A percentile compares a stretch with the other conserved stretches of the same genome.
Evolutionary conservation across 805 yeast species (phyloP).

Genomic region (Pichia eremophila): DNA sequence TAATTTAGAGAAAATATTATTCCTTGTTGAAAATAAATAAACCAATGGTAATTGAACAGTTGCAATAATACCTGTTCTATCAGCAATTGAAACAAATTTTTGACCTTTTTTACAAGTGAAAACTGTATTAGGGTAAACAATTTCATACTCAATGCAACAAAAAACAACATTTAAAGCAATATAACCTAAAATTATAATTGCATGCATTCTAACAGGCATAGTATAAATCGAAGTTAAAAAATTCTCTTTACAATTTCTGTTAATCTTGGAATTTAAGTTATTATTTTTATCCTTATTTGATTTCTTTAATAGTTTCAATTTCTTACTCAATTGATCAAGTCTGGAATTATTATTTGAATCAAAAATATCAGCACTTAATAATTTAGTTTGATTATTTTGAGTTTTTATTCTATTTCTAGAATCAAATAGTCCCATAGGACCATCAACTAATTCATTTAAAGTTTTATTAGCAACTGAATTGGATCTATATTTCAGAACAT

Average conservation of each 20-base stretch:
- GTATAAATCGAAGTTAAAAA: slow-evolving; percentile 12
- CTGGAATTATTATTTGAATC: background rate
- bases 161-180: slow-evolving; percentile 18
- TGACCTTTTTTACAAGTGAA: slow-evolving; percentile 24
- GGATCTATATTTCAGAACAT: slow-evolving; percentile 1
- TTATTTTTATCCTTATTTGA: background rate
- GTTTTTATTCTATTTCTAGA: background rate
- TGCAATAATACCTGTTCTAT: slow-evolving; percentile 39
- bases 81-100: slow-evolving; percentile 28
- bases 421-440: slow-evolving; percentile 6
- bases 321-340: background rate
- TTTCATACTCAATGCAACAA: slow-evolving; percentile 22
- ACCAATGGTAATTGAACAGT: slow-evolving; percentile 29
- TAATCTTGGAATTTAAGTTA: background rate
- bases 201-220: slow-evolving; percentile 28
- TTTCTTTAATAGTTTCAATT: background rate
- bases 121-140: slow-evolving; percentile 22
- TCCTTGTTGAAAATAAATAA: slow-evolving; percentile 28
- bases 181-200: slow-evolving; percentile 22
- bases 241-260: slow-evolving; percentile 2
- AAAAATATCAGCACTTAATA: background rate
- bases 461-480: background rate
- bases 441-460: background rate
- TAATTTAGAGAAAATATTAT: slow-evolving; percentile 22
- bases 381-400: slow-evolving; percentile 1